A percentile compares a stretch with the other conserved stretches of the same genome.
phyloP scores from a whole-genome alignment of 352 stramenopile species.

The Globisporangium uncinulatum region DNA sequence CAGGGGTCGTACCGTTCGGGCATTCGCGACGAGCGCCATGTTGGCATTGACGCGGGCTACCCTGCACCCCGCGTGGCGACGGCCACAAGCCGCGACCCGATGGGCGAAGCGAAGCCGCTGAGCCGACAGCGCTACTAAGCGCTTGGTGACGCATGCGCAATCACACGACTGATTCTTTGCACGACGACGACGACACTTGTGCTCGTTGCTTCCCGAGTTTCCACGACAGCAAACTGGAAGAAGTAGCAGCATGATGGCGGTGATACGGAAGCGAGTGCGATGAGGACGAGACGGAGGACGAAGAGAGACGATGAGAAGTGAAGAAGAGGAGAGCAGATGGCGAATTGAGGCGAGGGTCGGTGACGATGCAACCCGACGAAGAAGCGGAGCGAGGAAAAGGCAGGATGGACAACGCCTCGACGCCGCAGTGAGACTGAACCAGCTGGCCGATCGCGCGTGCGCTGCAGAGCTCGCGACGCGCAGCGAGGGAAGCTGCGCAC shows the following conservation, averaged over 20 bases:
- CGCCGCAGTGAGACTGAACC: too few relatives aligned
- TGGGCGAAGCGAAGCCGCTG: conserved; percentile 62
- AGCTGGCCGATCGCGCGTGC: not conserved
- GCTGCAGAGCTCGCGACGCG: not conserved
- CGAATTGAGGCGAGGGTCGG: not conserved
- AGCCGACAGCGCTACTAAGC: conserved; percentile 76
- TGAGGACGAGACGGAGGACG: conserved; percentile 2
- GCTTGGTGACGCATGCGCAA: not conserved
- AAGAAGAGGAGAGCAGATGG: conserved; percentile 1
- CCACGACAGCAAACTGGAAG: not conserved
- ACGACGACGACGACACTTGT: conserved; percentile 3
- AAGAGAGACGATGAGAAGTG: not conserved
- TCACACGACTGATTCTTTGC: conserved; percentile 1
- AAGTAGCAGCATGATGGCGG: not conserved
- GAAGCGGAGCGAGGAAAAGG: not conserved
- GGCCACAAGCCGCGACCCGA: conserved; percentile 43
- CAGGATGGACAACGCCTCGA: too few relatives aligned
- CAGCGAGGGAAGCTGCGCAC: conserved; percentile 19
- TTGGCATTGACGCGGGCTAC: conserved; percentile 46
- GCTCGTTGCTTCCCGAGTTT: not conserved
- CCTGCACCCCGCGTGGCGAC: conserved; percentile 58
- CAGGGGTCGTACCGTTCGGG: conserved; percentile 56
- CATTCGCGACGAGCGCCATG: conserved; percentile 45
- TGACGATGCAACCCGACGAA: not conserved
- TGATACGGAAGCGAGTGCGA: conserved; percentile 10